These are phyloP conservation scores for Enterocytospora artemiae DNA, from an alignment of 371 early-diverging fungal species.

Conservation along the genomic window DNA sequence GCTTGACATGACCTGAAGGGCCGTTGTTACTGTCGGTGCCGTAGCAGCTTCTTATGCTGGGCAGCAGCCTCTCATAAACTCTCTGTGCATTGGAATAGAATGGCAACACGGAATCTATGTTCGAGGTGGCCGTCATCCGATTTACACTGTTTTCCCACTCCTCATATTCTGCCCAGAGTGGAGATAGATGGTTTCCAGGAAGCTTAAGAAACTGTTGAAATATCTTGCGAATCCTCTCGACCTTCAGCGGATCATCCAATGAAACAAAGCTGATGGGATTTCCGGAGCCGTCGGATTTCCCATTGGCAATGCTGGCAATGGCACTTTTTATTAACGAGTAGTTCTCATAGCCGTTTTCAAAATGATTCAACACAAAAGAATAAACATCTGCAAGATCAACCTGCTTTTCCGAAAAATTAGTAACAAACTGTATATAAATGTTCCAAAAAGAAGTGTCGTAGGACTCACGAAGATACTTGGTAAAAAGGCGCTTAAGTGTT, in stretches of 20 bases:
- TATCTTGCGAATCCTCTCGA: constrained; percentile 38
- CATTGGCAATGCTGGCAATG: constrained; percentile 21
- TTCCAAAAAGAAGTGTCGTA: constrained; percentile 36
- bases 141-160: constrained; percentile 38
- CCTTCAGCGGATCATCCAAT: constrained; percentile 25
- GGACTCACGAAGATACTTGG: constrained; percentile 31
- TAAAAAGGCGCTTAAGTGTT: constrained; percentile 41
- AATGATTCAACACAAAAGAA: constrained; percentile 35
- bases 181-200: constrained; percentile 30
- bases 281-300: no score
- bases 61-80: constrained; percentile 32
- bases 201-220: constrained; percentile 33
- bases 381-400: constrained; percentile 33
- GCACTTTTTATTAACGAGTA: constrained; percentile 37
- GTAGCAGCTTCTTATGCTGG: no score
- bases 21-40: no score
- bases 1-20: no score
- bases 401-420: constrained; percentile 17
- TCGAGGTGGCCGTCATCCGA: constrained; percentile 28
- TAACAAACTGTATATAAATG: constrained; percentile 40
- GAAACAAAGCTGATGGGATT: no score
- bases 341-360: constrained; percentile 29
- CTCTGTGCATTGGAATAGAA: constrained; percentile 19
- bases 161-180: constrained; percentile 43
- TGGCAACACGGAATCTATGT: constrained; percentile 8